These are phyloP conservation scores for Vitis labrusca DNA, from an alignment of 164 flowering plant species.

Conservation along the genomic window DNA sequence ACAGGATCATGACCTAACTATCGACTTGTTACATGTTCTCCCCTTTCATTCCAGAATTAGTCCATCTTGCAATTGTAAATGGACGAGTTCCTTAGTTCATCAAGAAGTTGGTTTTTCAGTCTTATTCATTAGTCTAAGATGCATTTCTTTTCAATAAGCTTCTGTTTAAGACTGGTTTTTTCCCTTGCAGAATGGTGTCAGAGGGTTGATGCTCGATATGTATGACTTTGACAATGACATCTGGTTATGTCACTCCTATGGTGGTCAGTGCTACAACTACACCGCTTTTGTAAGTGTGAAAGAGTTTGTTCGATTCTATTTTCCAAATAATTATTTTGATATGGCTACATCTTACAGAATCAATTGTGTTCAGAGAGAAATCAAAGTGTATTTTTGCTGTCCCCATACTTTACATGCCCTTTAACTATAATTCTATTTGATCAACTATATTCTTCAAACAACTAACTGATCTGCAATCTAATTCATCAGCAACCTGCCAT, in stretches of 20 bases:
- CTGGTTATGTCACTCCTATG: conserved; percentile 89
- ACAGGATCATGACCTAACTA: no score
- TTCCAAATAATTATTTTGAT: neutral
- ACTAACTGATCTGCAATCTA: conserved; percentile 9
- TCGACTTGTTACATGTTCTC: no score
- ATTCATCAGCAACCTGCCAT: conserved; percentile 73
- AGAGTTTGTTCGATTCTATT: neutral
- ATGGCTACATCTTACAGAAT: neutral
- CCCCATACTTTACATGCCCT: neutral
- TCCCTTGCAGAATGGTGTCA: conserved; percentile 82
- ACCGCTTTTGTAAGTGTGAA: conserved; percentile 79
- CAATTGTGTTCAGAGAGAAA: neutral
- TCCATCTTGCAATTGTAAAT: no score
- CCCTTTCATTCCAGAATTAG: no score
- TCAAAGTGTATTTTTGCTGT: neutral
- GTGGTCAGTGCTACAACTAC: conserved; percentile 68
- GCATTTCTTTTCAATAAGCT: conserved; percentile 1
- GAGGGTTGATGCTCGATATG: conserved; percentile 88
- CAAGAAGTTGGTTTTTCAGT: neutral
- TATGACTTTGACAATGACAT: conserved; percentile 80
- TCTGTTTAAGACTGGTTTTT: neutral
- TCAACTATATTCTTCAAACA: neutral
- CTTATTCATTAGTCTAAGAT: neutral
- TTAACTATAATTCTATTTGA: neutral
- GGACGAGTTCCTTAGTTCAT: neutral